Percentiles rank a stretch among this genome's conserved stretches.
Evolutionary conservation across 176 grass and related monocot species (phyloP).

Genomic region (Urochloa ruziziensis): DNA sequence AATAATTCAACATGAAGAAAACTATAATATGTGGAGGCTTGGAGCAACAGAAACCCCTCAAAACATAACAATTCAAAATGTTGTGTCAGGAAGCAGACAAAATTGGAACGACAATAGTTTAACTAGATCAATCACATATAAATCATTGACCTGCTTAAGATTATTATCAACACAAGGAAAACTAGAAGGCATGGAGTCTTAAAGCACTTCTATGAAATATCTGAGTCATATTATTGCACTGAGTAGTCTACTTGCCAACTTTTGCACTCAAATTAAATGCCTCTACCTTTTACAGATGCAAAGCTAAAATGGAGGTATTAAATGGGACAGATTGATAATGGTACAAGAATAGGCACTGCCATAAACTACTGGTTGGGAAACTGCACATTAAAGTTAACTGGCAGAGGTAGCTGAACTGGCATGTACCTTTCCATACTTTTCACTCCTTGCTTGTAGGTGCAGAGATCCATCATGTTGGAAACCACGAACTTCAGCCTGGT

Average conservation of each 20-base stretch:
- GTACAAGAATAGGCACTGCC: neutral
- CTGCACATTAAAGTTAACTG: neutral
- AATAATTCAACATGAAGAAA: too few species aligned
- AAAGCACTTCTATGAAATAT: neutral
- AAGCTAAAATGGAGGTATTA: conserved; percentile 5
- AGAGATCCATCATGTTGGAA: conserved; percentile 95
- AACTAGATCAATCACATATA: neutral
- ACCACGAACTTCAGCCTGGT: conserved; percentile 91
- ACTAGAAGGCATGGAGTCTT: neutral
- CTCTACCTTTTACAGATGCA: neutral
- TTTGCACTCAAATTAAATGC: conserved; percentile 4
- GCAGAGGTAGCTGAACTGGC: neutral
- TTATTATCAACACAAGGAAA: neutral
- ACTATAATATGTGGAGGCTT: too few species aligned
- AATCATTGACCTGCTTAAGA: neutral
- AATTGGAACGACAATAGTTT: neutral
- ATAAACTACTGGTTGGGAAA: neutral
- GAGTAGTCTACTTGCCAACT: neutral
- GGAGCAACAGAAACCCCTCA: neutral
- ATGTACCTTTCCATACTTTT: conserved; percentile 93
- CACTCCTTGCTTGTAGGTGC: conserved; percentile 96
- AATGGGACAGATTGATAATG: neutral
- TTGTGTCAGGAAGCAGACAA: neutral
- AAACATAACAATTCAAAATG: conserved; percentile 17
- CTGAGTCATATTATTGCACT: conserved; percentile 17